These are phyloP conservation scores for Cucurbita moschata DNA, from an alignment of 306 rosid genomes.

Conservation along the genomic window DNA sequence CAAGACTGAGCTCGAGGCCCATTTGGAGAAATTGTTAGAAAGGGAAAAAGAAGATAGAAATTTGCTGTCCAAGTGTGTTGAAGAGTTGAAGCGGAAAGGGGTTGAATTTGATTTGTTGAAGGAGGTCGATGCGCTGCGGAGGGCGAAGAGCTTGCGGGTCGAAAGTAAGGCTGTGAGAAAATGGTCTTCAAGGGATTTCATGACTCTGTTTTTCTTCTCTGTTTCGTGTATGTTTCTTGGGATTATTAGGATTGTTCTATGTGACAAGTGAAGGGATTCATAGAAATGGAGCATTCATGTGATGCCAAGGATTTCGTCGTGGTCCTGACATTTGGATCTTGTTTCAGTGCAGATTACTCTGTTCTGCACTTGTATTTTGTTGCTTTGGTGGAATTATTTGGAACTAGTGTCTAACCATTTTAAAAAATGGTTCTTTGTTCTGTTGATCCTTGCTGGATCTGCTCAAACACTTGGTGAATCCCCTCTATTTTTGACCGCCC, in stretches of 20 bases:
- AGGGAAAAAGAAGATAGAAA: constrained; percentile 75
- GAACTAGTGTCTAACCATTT: neutral
- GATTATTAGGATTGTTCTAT: constrained; percentile 55
- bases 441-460: neutral
- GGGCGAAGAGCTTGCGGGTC: constrained; percentile 74
- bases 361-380: constrained; percentile 44
- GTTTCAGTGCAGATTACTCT: constrained; percentile 50
- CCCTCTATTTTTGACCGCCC: neutral
- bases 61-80: constrained; percentile 56
- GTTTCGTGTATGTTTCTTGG: constrained; percentile 59
- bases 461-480: neutral
- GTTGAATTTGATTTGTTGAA: constrained; percentile 75
- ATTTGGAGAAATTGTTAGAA: constrained; percentile 57
- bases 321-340: constrained; percentile 4
- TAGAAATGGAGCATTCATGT: neutral
- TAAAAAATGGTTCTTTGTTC: neutral
- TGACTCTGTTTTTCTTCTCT: constrained; percentile 50
- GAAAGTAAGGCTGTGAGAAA: constrained; percentile 50
- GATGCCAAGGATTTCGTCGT: neutral
- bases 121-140: constrained; percentile 87
- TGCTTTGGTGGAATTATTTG: constrained; percentile 1
- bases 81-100: constrained; percentile 79
- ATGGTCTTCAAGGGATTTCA: constrained; percentile 82
- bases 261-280: constrained; percentile 10
- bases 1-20: constrained; percentile 72